These are phyloP conservation scores for Medicago arabica DNA, from an alignment of 306 rosid species.

Conservation along the genomic window DNA sequence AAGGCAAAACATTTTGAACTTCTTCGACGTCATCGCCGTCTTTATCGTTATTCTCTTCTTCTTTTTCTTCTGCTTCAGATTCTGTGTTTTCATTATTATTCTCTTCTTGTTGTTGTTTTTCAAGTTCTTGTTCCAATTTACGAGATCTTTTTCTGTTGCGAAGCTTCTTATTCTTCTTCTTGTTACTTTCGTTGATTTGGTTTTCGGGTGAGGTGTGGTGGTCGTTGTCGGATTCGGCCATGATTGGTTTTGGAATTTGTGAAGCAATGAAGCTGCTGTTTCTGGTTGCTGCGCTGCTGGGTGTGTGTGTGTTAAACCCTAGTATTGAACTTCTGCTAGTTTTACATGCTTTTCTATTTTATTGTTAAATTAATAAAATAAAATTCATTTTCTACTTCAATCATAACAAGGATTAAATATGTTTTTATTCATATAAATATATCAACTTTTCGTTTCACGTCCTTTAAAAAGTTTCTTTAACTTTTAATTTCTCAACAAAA, in stretches of 20 bases:
- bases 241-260: conserved; percentile 26
- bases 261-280: not conserved
- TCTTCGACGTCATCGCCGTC: not conserved
- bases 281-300: not conserved
- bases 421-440: no score
- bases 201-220: conserved; percentile 32
- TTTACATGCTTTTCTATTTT: no score
- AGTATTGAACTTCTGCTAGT: not conserved
- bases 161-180: conserved; percentile 52
- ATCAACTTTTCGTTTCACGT: no score
- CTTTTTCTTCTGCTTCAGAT: conserved; percentile 26
- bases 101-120: conserved; percentile 29
- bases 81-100: conserved; percentile 7
- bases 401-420: no score
- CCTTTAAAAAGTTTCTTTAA: no score
- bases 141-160: conserved; percentile 62
- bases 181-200: conserved; percentile 30
- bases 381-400: no score
- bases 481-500: no score
- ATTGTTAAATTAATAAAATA: no score
- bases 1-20: conserved; percentile 5
- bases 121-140: conserved; percentile 32
- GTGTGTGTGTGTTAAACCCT: conserved; percentile 36
- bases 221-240: conserved; percentile 49
- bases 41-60: conserved; percentile 15